These are phyloP conservation scores for Penicillium concentricum DNA, from an alignment of 2,329 filamentous ascomycete species.

Conservation along the genomic window DNA sequence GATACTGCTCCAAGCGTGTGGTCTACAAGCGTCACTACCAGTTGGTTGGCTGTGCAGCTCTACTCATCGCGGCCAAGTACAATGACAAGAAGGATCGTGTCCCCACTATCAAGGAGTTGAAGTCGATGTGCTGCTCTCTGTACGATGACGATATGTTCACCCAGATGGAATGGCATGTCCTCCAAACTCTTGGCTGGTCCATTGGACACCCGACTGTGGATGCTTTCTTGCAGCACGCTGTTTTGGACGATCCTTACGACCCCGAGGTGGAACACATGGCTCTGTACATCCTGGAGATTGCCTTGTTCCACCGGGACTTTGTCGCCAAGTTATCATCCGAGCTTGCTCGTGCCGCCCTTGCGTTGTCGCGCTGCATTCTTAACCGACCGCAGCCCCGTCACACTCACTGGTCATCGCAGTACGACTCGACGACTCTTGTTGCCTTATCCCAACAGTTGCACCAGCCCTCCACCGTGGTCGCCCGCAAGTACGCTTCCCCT, in stretches of 20 bases:
- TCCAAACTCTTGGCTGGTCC: conserved; percentile 95
- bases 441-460: conserved; percentile 65
- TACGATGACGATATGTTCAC: conserved; percentile 99
- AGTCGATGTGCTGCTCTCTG: conserved; percentile 98
- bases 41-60: conserved; percentile 89
- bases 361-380: conserved; percentile 82
- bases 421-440: conserved; percentile 54
- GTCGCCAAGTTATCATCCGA: conserved; percentile 88
- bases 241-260: conserved; percentile 73
- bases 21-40: conserved; percentile 99
- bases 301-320: conserved; percentile 94
- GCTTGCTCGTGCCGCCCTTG: conserved; percentile 83
- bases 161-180: conserved; percentile 99
- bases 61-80: conserved; percentile 97
- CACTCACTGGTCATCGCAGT: conserved; percentile 67
- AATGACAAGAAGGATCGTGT: conserved; percentile 98
- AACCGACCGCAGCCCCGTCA: conserved; percentile 73
- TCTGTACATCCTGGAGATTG: conserved; percentile 90
- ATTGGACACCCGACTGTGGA: conserved; percentile 96
- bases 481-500: conserved; percentile 66
- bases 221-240: conserved; percentile 84
- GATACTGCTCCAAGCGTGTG: conserved; percentile 95
- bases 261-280: conserved; percentile 92
- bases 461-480: conserved; percentile 65
- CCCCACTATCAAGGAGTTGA: conserved; percentile 93